Base-by-base conservation (phyloP, 805 yeast genomes). In the Saturnispora ahearnii region DNA sequence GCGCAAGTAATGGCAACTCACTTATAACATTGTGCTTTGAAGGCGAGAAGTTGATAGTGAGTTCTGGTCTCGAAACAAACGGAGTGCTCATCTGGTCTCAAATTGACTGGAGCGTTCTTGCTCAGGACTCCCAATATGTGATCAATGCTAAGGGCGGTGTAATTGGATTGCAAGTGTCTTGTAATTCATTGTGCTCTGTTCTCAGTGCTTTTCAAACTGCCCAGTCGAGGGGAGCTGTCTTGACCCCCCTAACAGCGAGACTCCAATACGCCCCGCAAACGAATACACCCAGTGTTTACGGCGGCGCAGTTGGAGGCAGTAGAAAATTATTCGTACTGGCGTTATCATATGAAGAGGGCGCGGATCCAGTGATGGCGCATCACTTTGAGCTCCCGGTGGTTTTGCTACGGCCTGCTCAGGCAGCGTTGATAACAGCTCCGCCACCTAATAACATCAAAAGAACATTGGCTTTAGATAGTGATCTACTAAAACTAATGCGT, bases 381-480 rank as follows among this genome's bases (percentile, higher is more conserved):
- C 74, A 85, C 7, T 80, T 82, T 57, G 78, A 79, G 46, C 76
- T 90, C 18, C 91, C 95, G 0, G 86, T 86, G 1, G 70, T 81
- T 55, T 68, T 86, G 40, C 59, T 85, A 50, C 75, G 79, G 51
- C 72, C 70, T 53, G 75, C 72, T 13, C 79, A 76, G 52, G 81
- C 78, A 50, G 40, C 42, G 6, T 24, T 34, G n/a, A 40, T 38
- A 18, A 18, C 22, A 2, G 30, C 30, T 5, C 31, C 41, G 12
- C 24, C 41, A n/a, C 45, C 44, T n/a, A 33, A 41, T n/a, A 29
- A 41, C 13, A 28, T 41, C 15, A 37, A 26, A 18, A 12, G 26
- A 3, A 32, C 41, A 1, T 11, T 47, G 28, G 34, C 45, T 2
- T 12, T 32, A 26, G 33, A 18, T 13, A n/a, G 41, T 5, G 45